Evolutionary conservation across 495 filamentous ascomycete species (phyloP).

Genomic region (Xylaria telfairii): DNA sequence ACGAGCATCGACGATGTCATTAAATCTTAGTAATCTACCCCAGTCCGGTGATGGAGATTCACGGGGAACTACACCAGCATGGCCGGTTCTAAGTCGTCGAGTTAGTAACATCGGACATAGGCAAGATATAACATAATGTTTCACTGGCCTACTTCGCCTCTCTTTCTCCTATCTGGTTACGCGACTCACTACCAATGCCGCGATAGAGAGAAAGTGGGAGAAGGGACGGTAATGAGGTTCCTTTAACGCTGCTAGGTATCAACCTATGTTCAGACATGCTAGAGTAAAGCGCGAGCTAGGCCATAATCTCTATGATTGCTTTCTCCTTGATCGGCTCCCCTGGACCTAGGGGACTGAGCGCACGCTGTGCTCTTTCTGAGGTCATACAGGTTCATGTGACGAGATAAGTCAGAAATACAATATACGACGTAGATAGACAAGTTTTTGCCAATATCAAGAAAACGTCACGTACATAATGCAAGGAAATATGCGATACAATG

Average conservation of each 20-base stretch:
- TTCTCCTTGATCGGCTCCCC: no score
- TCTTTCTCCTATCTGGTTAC: neutral
- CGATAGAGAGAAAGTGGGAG: neutral
- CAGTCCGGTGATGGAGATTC: neutral
- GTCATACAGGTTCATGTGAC: neutral
- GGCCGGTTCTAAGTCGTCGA: neutral
- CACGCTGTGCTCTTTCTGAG: no score
- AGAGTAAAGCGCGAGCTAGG: neutral
- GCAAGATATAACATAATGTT: neutral
- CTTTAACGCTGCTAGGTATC: neutral
- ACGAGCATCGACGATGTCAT: slow-evolving; percentile 1
- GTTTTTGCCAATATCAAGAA: neutral
- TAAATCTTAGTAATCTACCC: neutral
- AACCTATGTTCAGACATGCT: neutral
- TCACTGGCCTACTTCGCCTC: neutral
- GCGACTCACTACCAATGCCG: neutral
- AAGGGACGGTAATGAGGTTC: neutral
- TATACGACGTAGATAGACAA: neutral
- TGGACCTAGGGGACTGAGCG: no score
- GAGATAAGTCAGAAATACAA: neutral
- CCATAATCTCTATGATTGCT: no score
- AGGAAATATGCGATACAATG: neutral
- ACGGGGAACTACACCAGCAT: neutral
- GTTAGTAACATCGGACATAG: neutral
- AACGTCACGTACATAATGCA: neutral